A percentile compares a stretch with the other conserved stretches of the same genome.
Evolutionary conservation across 768 basidiomycete genomes (phyloP).

Genomic region (Auriculariales sp.): DNA sequence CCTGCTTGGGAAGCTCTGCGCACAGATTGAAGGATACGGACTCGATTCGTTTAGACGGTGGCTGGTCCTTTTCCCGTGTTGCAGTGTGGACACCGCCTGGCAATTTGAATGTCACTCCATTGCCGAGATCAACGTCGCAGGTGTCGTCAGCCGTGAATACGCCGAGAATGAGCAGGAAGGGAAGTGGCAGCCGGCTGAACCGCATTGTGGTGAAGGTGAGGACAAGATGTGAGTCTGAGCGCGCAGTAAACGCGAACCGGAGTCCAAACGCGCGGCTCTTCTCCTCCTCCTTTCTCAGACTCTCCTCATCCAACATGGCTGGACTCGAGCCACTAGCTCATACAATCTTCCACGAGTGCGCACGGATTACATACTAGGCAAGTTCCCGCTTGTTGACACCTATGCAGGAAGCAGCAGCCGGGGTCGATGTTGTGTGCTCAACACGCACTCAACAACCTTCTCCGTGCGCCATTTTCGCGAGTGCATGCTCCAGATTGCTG

Average conservation of each 20-base stretch:
- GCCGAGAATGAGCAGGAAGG: not conserved
- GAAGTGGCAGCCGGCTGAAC: not conserved
- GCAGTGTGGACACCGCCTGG: slow-evolving; percentile 38
- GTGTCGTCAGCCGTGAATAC: not conserved
- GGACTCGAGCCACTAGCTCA: slow-evolving; percentile 37
- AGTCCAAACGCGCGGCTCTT: not conserved
- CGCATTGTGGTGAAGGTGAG: not conserved
- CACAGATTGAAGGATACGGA: slow-evolving; percentile 56
- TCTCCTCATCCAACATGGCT: slow-evolving; percentile 28
- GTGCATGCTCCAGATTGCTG: not conserved
- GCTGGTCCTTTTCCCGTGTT: slow-evolving; percentile 36
- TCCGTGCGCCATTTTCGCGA: slow-evolving; percentile 42
- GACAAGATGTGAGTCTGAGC: not conserved
- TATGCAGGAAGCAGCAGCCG: slow-evolving; percentile 32
- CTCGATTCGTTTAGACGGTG: slow-evolving; percentile 50
- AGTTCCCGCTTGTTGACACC: not conserved
- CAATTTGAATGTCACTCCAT: slow-evolving; percentile 6
- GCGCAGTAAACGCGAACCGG: slow-evolving; percentile 2
- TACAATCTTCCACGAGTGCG: slow-evolving; percentile 59
- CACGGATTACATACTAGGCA: not conserved
- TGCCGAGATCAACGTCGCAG: slow-evolving; percentile 30
- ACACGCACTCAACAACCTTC: slow-evolving; percentile 67
- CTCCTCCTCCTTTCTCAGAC: not conserved
- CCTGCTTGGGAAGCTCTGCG: slow-evolving; percentile 32
- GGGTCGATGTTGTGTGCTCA: slow-evolving; percentile 82